Conservation (phyloP, 306 rosid species). For the Potentilla sterilis region DNA sequence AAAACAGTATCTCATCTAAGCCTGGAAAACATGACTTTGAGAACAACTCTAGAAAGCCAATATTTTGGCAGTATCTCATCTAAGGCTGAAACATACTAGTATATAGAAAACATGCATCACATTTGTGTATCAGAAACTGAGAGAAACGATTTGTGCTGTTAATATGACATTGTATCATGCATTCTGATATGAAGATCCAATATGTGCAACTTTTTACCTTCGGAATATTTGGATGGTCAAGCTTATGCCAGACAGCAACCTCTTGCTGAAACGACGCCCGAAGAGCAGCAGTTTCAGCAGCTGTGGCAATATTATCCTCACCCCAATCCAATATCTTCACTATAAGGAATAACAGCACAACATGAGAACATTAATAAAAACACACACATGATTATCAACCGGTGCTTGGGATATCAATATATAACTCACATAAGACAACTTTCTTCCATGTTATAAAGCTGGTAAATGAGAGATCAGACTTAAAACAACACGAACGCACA, state of each 20-base stretch:
- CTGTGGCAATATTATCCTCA: constrained; percentile 43
- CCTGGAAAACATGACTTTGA: not conserved
- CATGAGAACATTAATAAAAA: not conserved
- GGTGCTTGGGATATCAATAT: not conserved
- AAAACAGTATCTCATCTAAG: not conserved
- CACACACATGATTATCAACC: constrained; percentile 6
- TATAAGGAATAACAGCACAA: constrained; percentile 26
- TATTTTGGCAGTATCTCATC: not conserved
- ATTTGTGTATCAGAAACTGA: not conserved
- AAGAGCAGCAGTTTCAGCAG: constrained; percentile 42
- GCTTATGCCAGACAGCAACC: constrained; percentile 61
- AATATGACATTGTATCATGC: not conserved
- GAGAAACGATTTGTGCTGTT: not conserved
- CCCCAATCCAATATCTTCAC: constrained; percentile 62
- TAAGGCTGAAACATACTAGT: not conserved
- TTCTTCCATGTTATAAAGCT: not conserved
- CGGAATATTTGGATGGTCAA: constrained; percentile 62
- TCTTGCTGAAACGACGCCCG: constrained; percentile 55
- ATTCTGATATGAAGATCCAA: not conserved
- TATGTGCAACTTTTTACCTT: constrained; percentile 32
- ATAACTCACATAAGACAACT: not conserved
- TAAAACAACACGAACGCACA: not conserved
- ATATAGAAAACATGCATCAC: not conserved
- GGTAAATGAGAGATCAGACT: not conserved
- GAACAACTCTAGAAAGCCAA: not conserved